These are phyloP conservation scores for Boletus vermiculosoides DNA, from an alignment of 768 basidiomycete genomes.

Conservation along the genomic window DNA sequence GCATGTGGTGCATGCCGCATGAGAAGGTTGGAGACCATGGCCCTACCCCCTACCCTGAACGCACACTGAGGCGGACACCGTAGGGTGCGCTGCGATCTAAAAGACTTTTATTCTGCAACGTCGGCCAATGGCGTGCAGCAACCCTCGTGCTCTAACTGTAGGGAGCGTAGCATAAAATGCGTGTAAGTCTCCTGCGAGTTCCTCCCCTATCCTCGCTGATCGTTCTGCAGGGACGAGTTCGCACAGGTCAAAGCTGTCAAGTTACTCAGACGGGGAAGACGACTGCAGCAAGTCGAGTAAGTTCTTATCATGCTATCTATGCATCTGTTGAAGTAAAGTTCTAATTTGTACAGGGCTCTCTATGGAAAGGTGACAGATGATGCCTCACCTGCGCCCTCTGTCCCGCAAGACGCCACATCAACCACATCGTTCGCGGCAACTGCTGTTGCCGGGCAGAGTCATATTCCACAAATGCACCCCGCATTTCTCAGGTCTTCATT, in stretches of 20 bases:
- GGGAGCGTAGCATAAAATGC: slow-evolving; percentile 87
- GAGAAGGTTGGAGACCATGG: slow-evolving; percentile 54
- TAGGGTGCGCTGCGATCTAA: slow-evolving; percentile 92
- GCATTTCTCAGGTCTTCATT: slow-evolving; percentile 86
- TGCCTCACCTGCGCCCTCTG: slow-evolving; percentile 25
- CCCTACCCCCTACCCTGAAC: neutral
- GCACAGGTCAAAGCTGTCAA: slow-evolving; percentile 90
- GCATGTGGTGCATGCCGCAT: slow-evolving; percentile 93
- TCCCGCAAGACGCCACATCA: slow-evolving; percentile 24
- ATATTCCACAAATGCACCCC: slow-evolving; percentile 68
- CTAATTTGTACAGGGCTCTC: slow-evolving; percentile 52
- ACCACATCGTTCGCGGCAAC: slow-evolving; percentile 7
- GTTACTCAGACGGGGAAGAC: slow-evolving; percentile 72
- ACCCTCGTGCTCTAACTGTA: slow-evolving; percentile 82
- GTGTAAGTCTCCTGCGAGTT: slow-evolving; percentile 57
- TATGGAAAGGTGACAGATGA: slow-evolving; percentile 66
- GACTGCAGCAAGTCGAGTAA: slow-evolving; percentile 82
- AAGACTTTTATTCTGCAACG: slow-evolving; percentile 65
- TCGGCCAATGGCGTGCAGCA: slow-evolving; percentile 40
- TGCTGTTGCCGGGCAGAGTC: slow-evolving; percentile 26
- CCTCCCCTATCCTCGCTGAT: slow-evolving; percentile 6
- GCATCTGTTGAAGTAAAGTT: slow-evolving; percentile 5
- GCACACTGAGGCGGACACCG: neutral
- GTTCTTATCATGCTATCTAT: slow-evolving; percentile 30
- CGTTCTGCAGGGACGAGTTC: slow-evolving; percentile 72